Evolutionary conservation across 768 basidiomycete species (phyloP).

Genomic region (Obba rivulosa): DNA sequence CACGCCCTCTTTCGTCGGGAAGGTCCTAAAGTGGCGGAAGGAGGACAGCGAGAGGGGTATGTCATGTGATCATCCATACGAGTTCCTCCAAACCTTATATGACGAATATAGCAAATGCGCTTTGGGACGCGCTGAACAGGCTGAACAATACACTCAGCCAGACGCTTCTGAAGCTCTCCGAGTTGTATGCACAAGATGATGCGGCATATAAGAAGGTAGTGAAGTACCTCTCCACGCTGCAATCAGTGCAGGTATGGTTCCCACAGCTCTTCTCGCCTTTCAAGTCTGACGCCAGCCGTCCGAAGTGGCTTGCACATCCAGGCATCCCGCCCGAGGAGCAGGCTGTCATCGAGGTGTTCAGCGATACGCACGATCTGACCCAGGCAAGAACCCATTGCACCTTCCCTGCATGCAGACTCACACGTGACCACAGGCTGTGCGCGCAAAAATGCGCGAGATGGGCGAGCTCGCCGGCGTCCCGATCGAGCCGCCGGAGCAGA

Average conservation of each 20-base stretch:
- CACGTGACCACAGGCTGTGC: slow-evolving; percentile 52
- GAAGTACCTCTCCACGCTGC: slow-evolving; percentile 56
- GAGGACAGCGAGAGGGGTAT: slow-evolving; percentile 54
- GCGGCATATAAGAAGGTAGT: slow-evolving; percentile 50
- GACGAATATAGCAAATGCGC: slow-evolving; percentile 41
- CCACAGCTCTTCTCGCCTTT: neutral
- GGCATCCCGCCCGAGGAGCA: slow-evolving; percentile 39
- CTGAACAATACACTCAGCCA: slow-evolving; percentile 56
- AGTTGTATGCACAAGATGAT: slow-evolving; percentile 42
- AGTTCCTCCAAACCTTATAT: neutral
- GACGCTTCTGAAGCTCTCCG: slow-evolving; percentile 46
- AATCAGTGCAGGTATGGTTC: slow-evolving; percentile 46
- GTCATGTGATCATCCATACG: slow-evolving; percentile 2
- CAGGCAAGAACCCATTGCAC: slow-evolving; percentile 37
- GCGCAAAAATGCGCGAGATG: slow-evolving; percentile 80
- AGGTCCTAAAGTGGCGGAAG: slow-evolving; percentile 86
- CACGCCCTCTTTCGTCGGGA: slow-evolving; percentile 88
- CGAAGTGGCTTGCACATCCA: slow-evolving; percentile 42
- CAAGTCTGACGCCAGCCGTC: neutral
- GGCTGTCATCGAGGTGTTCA: slow-evolving; percentile 49
- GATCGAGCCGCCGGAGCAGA: slow-evolving; percentile 90
- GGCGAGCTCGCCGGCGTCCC: slow-evolving; percentile 70
- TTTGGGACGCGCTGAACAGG: slow-evolving; percentile 63
- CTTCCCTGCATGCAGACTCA: neutral
- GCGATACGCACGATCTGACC: slow-evolving; percentile 48